phyloP scores from a whole-genome alignment of 805 yeast genomes.

The Teunomyces kruisii region DNA sequence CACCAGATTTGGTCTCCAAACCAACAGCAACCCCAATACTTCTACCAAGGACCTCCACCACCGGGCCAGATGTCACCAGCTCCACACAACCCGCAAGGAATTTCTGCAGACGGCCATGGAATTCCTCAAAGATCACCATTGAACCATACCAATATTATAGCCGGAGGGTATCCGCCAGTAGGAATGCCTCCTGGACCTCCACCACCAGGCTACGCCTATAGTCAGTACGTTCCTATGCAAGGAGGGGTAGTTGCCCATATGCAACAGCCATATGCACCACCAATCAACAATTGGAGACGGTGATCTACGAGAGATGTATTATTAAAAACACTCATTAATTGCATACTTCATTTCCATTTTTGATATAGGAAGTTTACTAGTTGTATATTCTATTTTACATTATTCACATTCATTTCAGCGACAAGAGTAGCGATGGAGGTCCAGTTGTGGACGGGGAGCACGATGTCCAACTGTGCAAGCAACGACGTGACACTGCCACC shows the following conservation, averaged over 20 bases:
- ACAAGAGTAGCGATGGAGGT: not conserved
- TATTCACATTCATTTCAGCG: not conserved
- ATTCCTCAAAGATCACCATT: conserved; percentile 23
- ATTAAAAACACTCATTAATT: not conserved
- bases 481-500: not conserved
- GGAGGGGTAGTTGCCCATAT: conserved; percentile 29
- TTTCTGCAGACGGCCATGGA: conserved; percentile 6
- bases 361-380: not conserved
- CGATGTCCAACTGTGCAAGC: not conserved
- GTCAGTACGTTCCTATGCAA: conserved; percentile 35
- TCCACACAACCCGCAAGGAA: conserved; percentile 5
- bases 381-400: not conserved
- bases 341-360: conserved; percentile 2
- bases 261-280: conserved; percentile 17
- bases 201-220: conserved; percentile 40
- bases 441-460: conserved; percentile 1
- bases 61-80: conserved; percentile 11
- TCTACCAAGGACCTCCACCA: conserved; percentile 18
- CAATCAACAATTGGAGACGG: conserved; percentile 27
- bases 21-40: conserved; percentile 17
- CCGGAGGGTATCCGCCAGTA: conserved; percentile 15
- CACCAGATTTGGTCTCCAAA: conserved; percentile 27
- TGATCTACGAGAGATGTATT: conserved; percentile 6
- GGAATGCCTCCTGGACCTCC: conserved; percentile 17
- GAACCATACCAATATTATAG: conserved; percentile 19